phyloP scores from a whole-genome alignment of 2,329 filamentous ascomycete genomes.

The Xylariaceae sp. region DNA sequence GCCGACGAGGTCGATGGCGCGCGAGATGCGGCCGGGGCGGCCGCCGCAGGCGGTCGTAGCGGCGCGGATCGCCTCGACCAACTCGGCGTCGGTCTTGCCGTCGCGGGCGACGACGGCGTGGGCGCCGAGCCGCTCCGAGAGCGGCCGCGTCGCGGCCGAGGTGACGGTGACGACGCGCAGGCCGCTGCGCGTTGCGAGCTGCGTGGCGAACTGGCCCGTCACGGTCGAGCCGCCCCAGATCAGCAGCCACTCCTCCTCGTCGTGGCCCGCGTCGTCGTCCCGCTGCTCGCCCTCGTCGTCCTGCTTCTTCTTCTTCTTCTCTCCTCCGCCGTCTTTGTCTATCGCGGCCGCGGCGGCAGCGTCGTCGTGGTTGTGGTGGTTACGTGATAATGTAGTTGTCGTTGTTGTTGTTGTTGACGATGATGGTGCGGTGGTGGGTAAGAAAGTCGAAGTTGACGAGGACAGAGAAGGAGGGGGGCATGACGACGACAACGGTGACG shows the following conservation, averaged over 20 bases:
- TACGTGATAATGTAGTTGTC: no score
- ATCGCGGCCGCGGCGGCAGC: no score
- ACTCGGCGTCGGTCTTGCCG: conserved; percentile 23
- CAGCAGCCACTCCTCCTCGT: conserved; percentile 21
- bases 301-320: no score
- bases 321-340: no score
- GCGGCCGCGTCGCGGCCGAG: conserved; percentile 22
- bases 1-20: conserved; percentile 31
- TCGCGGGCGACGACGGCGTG: conserved; percentile 25
- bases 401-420: no score
- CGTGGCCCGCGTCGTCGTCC: conserved; percentile 5
- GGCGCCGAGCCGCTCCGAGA: conserved; percentile 26
- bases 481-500: no score
- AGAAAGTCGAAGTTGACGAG: no score
- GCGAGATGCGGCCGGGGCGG: conserved; percentile 23
- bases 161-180: conserved; percentile 29
- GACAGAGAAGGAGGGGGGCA: no score
- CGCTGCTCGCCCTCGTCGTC: no score
- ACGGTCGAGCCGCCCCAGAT: conserved; percentile 35
- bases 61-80: conserved; percentile 24
- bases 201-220: conserved; percentile 33
- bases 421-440: no score
- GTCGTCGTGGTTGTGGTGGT: no score
- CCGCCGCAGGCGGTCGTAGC: no score
- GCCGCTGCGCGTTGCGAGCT: conserved; percentile 27